Evolutionary conservation across 176 grass and related monocot genomes (phyloP).

Genomic region (Juncus inflexus): DNA sequence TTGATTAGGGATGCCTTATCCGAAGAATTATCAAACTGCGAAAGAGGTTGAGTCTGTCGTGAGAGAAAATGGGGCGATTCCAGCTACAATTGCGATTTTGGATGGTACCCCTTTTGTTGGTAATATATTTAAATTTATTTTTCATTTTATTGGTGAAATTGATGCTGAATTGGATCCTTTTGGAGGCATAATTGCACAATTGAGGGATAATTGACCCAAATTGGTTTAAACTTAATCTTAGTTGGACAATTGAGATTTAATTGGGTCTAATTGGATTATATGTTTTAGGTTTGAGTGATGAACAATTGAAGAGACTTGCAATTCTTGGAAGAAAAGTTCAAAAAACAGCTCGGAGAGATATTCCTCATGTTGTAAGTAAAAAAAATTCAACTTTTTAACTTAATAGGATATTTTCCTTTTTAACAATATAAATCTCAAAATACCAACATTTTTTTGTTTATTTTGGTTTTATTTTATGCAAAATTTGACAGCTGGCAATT

Average conservation of each 20-base stretch:
- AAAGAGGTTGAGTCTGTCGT: constrained; percentile 83
- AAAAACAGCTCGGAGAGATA: constrained; percentile 88
- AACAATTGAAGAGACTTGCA: constrained; percentile 74
- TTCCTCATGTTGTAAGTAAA: constrained; percentile 69
- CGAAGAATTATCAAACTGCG: constrained; percentile 71
- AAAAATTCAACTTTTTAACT: not conserved
- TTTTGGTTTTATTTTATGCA: constrained; percentile 11
- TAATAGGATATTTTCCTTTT: not conserved
- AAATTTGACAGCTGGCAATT: constrained; percentile 52
- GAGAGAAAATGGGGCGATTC: constrained; percentile 58
- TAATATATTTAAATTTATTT: constrained; percentile 14
- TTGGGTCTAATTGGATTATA: not conserved
- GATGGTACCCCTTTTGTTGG: constrained; percentile 66
- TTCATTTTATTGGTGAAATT: too few species aligned
- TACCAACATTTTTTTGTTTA: not conserved
- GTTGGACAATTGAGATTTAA: not conserved
- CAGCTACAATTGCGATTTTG: constrained; percentile 90
- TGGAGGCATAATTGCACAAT: too few species aligned
- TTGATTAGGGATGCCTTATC: constrained; percentile 81
- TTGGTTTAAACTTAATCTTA: too few species aligned
- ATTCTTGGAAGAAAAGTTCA: constrained; percentile 64
- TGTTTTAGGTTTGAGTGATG: constrained; percentile 47
- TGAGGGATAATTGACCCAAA: too few species aligned
- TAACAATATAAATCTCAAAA: not conserved
- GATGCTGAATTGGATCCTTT: too few species aligned